Evolutionary conservation across 2,329 filamentous ascomycete genomes (phyloP).

Genomic region (Exophiala dermatitidis): DNA sequence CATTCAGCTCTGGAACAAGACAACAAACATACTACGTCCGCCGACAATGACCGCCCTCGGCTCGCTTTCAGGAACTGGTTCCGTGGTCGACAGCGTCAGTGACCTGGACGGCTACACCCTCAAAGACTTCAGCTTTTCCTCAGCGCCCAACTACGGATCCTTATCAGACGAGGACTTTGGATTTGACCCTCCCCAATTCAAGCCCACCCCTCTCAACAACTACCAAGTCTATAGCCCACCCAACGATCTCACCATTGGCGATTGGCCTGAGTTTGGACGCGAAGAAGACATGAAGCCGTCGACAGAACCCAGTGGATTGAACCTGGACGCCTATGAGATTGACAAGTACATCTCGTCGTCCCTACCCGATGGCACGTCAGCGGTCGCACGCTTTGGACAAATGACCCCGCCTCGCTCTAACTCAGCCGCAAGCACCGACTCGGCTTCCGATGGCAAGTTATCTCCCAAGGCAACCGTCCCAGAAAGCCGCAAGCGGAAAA

Average conservation of each 20-base stretch:
- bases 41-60: slow-evolving; percentile 11
- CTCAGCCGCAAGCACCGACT: slow-evolving; percentile 17
- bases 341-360: slow-evolving; percentile 20
- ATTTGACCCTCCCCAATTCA: slow-evolving; percentile 23
- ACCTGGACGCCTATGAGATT: slow-evolving; percentile 17
- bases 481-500: slow-evolving; percentile 19
- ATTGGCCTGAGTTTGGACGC: slow-evolving; percentile 22
- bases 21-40: not conserved
- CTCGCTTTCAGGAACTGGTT: slow-evolving; percentile 12
- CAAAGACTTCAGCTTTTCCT: slow-evolving; percentile 17
- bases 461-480: slow-evolving; percentile 14
- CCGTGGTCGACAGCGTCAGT: slow-evolving; percentile 20
- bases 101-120: slow-evolving; percentile 24
- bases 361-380: slow-evolving; percentile 17
- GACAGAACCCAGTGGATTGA: slow-evolving; percentile 2
- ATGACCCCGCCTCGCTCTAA: slow-evolving; percentile 26
- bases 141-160: slow-evolving; percentile 5
- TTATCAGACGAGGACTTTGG: slow-evolving; percentile 25
- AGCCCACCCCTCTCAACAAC: slow-evolving; percentile 11
- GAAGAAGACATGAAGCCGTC: slow-evolving; percentile 21
- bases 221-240: slow-evolving; percentile 24
- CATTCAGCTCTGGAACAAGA: no score
- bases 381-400: slow-evolving; percentile 24
- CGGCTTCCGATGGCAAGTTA: slow-evolving; percentile 14
- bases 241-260: slow-evolving; percentile 14